phyloP scores from a whole-genome alignment of 306 rosid genomes.

The Neltuma alba region DNA sequence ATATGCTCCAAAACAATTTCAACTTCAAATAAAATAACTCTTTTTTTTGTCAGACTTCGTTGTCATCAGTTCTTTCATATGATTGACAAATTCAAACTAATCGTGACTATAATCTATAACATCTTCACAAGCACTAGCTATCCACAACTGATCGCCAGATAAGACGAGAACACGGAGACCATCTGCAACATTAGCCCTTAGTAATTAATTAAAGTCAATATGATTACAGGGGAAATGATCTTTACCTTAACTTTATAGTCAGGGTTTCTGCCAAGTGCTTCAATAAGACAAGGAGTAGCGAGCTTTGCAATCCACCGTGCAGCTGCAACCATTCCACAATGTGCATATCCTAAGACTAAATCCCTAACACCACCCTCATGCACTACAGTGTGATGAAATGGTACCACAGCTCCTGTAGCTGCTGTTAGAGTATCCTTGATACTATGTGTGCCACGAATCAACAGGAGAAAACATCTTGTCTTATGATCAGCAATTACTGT shows the following conservation, averaged over 20 bases:
- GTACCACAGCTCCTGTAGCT: conserved; percentile 90
- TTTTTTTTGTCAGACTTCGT: conserved; percentile 16
- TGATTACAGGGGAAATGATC: neutral
- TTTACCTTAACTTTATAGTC: conserved; percentile 74
- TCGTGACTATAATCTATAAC: neutral
- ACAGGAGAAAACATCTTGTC: conserved; percentile 61
- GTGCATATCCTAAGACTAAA: conserved; percentile 93
- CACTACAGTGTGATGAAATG: conserved; percentile 89
- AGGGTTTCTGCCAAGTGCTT: conserved; percentile 66
- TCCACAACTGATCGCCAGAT: conserved; percentile 1
- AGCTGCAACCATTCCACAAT: conserved; percentile 98
- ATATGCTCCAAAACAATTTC: conserved; percentile 3
- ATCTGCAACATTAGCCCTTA: neutral
- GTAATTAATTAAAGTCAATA: neutral
- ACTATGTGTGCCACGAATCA: conserved; percentile 96
- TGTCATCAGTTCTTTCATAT: neutral
- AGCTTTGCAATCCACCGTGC: conserved; percentile 96
- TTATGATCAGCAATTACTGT: conserved; percentile 76
- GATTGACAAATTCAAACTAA: neutral
- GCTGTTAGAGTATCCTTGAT: conserved; percentile 95
- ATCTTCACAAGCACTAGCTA: conserved; percentile 16
- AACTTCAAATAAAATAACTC: neutral
- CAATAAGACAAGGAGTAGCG: conserved; percentile 76
- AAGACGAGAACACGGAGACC: neutral
- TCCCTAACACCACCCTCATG: conserved; percentile 83